Percentiles rank a stretch among this genome's conserved stretches.
These are phyloP conservation scores for Verticillium dahliae DNA, from an alignment of 2,329 filamentous ascomycete species.

Conservation along the genomic window DNA sequence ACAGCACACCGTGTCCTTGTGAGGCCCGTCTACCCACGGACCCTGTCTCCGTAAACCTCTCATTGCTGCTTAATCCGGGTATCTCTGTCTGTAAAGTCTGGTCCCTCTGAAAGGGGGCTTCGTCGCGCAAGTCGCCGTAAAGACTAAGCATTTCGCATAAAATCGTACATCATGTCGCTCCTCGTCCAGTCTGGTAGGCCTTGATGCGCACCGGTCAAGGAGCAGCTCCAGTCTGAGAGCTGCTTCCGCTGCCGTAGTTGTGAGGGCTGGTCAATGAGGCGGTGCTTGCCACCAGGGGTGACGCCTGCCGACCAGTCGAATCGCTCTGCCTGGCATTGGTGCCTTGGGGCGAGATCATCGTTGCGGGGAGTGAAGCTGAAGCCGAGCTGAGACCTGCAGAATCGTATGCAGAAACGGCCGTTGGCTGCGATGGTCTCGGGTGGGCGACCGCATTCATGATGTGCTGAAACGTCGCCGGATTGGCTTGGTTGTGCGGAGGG, in stretches of 20 bases:
- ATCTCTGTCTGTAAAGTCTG: background rate
- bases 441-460: background rate
- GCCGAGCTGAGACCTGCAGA: background rate
- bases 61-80: background rate
- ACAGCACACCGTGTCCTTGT: background rate
- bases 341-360: conserved; percentile 8
- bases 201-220: background rate
- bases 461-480: background rate
- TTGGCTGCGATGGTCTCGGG: background rate
- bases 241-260: background rate
- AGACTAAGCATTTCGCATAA: background rate
- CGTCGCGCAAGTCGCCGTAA: background rate
- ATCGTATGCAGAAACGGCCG: background rate
- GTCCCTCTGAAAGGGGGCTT: background rate
- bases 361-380: conserved; percentile 4
- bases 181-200: background rate
- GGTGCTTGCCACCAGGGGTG: conserved; percentile 9
- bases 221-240: background rate
- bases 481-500: background rate
- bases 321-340: conserved; percentile 8
- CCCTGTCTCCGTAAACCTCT: background rate
- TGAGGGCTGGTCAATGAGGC: conserved; percentile 8
- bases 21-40: background rate
- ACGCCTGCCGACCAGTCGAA: conserved; percentile 6
- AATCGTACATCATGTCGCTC: background rate